Base-by-base conservation (phyloP, 2,329 filamentous ascomycete species). In the Alternaria ventricosa region DNA sequence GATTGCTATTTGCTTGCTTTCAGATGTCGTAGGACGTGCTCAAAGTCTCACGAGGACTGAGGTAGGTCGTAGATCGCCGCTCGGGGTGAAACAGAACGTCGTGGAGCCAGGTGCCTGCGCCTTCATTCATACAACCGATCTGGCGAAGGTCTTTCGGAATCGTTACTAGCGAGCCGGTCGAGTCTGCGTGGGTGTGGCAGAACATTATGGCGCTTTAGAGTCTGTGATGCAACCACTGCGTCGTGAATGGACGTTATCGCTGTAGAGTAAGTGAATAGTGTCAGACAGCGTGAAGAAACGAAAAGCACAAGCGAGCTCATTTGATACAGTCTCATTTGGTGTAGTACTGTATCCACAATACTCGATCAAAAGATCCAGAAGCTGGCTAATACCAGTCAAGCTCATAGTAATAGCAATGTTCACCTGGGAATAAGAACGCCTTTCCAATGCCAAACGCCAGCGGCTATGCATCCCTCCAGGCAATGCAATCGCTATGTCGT, bases 381-480 rank as follows among this genome's bases (percentile, higher is more conserved):
- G 4, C 49, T 53, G 49, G 20, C 20, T 53, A 18, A 53, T 53
- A 53, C 28, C 28, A 53, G 49, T 18, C 30, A 6, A 9, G 5
- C 30, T 25, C 18, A 30, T 2, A 46, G 6, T 30, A 45, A 11
- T 11, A 15, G 15, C 60, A 49, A 30, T 18, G 47, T 23, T 44
- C 54, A 58, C 13, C 28, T 22, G 44, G 22, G 23, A 27, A 50
- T 43, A 23, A 18, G 3, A 54, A 45, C 41, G 44, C 27, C 49
- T 36, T 43, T 13, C 27, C 22, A 46, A 33, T 43, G 60, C 60
- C 28, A 50, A 63, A 60, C 47, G 50, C 61, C 61, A 36, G 47
- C 43, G 27, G 28, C 50, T 43, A 63, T 63, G 50, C 50, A 60
- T 47, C 23, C 41, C 20, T n/a, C 49, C 28, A 51, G 49, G 3